These are phyloP conservation scores for Podaxis pistillaris DNA, from an alignment of 768 basidiomycete genomes.

Conservation along the genomic window DNA sequence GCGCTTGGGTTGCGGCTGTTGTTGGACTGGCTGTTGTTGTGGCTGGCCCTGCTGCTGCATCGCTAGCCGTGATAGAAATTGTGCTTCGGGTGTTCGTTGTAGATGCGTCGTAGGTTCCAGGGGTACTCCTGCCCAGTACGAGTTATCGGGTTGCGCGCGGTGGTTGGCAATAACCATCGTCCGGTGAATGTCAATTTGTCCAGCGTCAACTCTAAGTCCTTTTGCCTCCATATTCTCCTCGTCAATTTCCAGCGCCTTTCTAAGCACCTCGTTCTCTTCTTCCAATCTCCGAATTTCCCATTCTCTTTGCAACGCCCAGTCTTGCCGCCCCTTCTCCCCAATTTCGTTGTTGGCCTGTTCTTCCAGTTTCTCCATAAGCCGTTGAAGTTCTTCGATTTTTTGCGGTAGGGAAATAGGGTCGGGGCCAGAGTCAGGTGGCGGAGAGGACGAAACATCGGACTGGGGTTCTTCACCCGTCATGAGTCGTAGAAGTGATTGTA, in stretches of 20 bases:
- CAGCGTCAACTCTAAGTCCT: conserved; percentile 52
- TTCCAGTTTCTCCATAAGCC: conserved; percentile 30
- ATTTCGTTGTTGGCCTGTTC: conserved; percentile 42
- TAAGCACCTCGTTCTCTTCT: conserved; percentile 77
- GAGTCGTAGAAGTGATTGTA: conserved; percentile 71
- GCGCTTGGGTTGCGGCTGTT: conserved; percentile 39
- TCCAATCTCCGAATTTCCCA: conserved; percentile 80
- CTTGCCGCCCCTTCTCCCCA: conserved; percentile 43
- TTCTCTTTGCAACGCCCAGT: conserved; percentile 91
- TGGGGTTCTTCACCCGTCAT: conserved; percentile 66
- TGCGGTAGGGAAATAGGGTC: conserved; percentile 30
- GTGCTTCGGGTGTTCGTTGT: conserved; percentile 20
- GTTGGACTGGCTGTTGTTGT: conserved; percentile 22
- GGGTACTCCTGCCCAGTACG: conserved; percentile 13
- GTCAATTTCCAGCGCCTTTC: conserved; percentile 77
- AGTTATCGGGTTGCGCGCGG: conserved; percentile 11
- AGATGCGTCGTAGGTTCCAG: conserved; percentile 20
- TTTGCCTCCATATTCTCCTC: conserved; percentile 46
- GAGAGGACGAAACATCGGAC: conserved; percentile 17
- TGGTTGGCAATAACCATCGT: conserved; percentile 22
- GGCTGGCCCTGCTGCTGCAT: conserved; percentile 26
- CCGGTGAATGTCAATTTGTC: conserved; percentile 42
- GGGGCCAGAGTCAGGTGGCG: conserved; percentile 19
- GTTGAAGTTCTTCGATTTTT: conserved; percentile 10
- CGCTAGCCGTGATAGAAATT: conserved; percentile 12